These are phyloP conservation scores for Boletus edulis DNA, from an alignment of 768 basidiomycete genomes.

Conservation along the genomic window DNA sequence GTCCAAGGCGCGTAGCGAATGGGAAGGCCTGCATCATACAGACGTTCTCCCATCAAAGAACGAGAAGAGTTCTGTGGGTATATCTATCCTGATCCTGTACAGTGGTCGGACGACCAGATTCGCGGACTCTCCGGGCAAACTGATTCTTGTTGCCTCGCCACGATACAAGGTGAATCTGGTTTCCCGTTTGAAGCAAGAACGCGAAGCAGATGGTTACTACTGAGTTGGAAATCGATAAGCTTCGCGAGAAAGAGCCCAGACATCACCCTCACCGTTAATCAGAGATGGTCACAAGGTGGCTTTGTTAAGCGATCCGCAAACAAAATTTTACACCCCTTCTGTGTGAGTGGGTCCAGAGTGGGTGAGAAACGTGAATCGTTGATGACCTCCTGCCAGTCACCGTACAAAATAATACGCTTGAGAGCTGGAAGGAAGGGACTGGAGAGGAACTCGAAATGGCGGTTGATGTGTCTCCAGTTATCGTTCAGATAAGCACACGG, in stretches of 20 bases:
- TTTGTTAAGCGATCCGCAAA: constrained; percentile 9
- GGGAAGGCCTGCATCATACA: too few relatives aligned
- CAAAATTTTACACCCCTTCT: constrained; percentile 33
- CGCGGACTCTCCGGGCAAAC: not conserved
- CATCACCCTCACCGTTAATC: constrained; percentile 12
- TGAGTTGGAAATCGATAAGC: not conserved
- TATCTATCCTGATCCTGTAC: not conserved
- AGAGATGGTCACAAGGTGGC: constrained; percentile 19
- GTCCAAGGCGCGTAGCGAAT: too few relatives aligned
- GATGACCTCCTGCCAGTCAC: constrained; percentile 47
- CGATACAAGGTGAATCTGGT: not conserved
- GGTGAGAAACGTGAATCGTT: constrained; percentile 37
- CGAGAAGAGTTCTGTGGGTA: not conserved
- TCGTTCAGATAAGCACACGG: constrained; percentile 42
- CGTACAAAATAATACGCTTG: constrained; percentile 44
- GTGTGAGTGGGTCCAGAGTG: constrained; percentile 31
- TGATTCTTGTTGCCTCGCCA: not conserved
- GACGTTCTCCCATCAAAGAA: too few relatives aligned
- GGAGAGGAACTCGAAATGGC: constrained; percentile 47
- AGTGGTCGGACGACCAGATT: not conserved
- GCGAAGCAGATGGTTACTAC: not conserved
- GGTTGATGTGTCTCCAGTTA: constrained; percentile 29
- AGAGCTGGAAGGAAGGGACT: constrained; percentile 53
- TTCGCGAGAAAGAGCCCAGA: not conserved
- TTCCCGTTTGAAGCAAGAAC: not conserved